Evolutionary conservation across 2,329 filamentous ascomycete genomes (phyloP).

Genomic region (Aspergillus viridinutans): DNA sequence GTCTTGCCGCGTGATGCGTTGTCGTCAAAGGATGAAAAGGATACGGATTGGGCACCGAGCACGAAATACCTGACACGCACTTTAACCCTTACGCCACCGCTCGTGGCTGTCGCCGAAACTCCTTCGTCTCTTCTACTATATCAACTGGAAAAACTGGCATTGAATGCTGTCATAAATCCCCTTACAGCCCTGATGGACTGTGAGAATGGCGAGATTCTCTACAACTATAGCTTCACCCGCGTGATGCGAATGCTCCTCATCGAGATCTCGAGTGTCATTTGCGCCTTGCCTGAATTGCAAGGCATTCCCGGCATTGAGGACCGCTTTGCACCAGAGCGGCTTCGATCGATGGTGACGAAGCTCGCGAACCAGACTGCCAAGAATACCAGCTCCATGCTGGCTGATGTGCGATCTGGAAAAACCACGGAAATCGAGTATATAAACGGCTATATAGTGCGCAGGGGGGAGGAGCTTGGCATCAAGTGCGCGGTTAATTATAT

Average conservation of each 20-base stretch:
- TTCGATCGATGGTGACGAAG: constrained; percentile 56
- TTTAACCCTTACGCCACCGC: constrained; percentile 57
- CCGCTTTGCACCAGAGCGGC: constrained; percentile 57
- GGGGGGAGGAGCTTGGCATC: constrained; percentile 70
- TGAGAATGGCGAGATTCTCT: constrained; percentile 65
- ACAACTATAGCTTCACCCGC: constrained; percentile 61
- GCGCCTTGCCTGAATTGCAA: constrained; percentile 68
- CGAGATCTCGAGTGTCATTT: constrained; percentile 71
- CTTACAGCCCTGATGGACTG: constrained; percentile 75
- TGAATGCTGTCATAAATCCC: constrained; percentile 73
- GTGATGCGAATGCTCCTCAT: constrained; percentile 67
- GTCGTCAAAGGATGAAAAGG: constrained; percentile 18
- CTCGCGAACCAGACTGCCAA: constrained; percentile 53
- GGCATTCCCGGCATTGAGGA: constrained; percentile 56
- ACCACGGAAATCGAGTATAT: constrained; percentile 76
- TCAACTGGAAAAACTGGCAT: constrained; percentile 75
- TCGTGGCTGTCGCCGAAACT: constrained; percentile 57
- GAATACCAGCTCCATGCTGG: constrained; percentile 64
- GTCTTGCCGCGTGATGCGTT: constrained; percentile 30
- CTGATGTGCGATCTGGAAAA: constrained; percentile 57
- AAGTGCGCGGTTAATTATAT: constrained; percentile 67
- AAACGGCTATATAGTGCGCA: constrained; percentile 79
- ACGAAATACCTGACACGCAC: constrained; percentile 61
- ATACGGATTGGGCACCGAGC: constrained; percentile 31
- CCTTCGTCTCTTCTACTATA: constrained; percentile 61